Conservation (phyloP, 768 basidiomycete species). For the Amanita muscaria region DNA sequence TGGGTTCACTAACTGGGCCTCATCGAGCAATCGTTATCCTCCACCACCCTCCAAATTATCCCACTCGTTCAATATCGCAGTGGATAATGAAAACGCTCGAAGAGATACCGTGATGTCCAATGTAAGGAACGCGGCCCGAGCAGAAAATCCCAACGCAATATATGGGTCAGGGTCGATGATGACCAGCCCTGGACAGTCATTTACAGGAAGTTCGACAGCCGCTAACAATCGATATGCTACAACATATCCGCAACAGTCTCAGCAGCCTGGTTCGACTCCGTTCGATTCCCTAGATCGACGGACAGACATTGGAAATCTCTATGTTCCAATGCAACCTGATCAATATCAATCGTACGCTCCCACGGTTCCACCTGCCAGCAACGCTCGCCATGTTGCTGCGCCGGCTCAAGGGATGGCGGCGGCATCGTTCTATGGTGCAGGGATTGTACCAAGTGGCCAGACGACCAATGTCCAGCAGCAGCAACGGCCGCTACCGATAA, state of each 20-base stretch:
- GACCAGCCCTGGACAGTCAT: slow-evolving; percentile 70
- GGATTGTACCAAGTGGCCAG: slow-evolving; percentile 44
- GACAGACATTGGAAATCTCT: slow-evolving; percentile 60
- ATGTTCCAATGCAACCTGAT: slow-evolving; percentile 78
- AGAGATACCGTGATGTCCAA: slow-evolving; percentile 79
- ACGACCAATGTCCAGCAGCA: slow-evolving; percentile 25
- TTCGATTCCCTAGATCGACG: slow-evolving; percentile 59
- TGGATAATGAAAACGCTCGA: slow-evolving; percentile 45
- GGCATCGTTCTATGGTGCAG: slow-evolving; percentile 64
- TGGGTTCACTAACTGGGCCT: slow-evolving; percentile 50
- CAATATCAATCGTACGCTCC: slow-evolving; percentile 53
- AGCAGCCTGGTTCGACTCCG: slow-evolving; percentile 29
- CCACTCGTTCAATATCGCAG: slow-evolving; percentile 58
- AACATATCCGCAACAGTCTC: slow-evolving; percentile 42
- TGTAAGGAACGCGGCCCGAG: slow-evolving; percentile 55
- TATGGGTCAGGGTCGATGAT: slow-evolving; percentile 46
- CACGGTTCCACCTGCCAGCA: slow-evolving; percentile 22
- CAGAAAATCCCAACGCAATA: slow-evolving; percentile 33
- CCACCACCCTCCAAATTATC: slow-evolving; percentile 58
- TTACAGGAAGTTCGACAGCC: slow-evolving; percentile 42
- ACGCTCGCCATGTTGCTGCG: slow-evolving; percentile 38
- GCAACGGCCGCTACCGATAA: slow-evolving; percentile 33
- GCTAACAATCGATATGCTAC: slow-evolving; percentile 54
- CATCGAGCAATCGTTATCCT: slow-evolving; percentile 39
- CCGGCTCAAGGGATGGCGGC: slow-evolving; percentile 44